A percentile compares a stretch with the other conserved stretches of the same genome.
These are phyloP conservation scores for Flaveria ramosissima DNA, from an alignment of 129 eudicot genomes.

Conservation along the genomic window DNA sequence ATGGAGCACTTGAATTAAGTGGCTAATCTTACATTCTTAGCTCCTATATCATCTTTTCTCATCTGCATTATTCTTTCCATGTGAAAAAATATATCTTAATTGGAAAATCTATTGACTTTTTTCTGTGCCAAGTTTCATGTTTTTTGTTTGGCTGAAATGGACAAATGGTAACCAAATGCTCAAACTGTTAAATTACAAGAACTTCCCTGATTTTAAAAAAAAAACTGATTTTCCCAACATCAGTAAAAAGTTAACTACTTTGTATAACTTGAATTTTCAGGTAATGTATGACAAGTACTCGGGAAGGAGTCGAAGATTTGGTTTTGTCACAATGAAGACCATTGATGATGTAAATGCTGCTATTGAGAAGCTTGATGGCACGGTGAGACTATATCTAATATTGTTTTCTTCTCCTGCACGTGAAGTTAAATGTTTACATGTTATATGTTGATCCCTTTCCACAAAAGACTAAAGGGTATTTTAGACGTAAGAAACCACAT, in stretches of 20 bases:
- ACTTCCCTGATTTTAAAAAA: not conserved
- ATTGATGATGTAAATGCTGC: slow-evolving; percentile 88
- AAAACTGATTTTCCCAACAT: not conserved
- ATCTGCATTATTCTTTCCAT: not conserved
- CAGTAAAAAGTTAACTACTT: slow-evolving; percentile 3
- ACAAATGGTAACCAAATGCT: not conserved
- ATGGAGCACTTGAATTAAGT: not conserved
- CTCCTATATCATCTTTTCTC: not conserved
- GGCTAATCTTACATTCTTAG: not conserved
- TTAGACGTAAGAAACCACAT: not conserved
- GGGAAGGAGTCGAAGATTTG: slow-evolving; percentile 88
- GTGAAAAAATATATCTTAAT: not conserved
- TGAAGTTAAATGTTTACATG: not conserved
- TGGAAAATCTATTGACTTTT: not conserved
- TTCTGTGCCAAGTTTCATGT: slow-evolving; percentile 3
- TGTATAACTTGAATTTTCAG: slow-evolving; percentile 33
- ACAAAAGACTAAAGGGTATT: not conserved
- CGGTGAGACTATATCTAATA: slow-evolving; percentile 45
- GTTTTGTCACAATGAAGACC: slow-evolving; percentile 88
- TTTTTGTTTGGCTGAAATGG: not conserved
- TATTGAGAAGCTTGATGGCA: slow-evolving; percentile 77
- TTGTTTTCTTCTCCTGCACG: not conserved
- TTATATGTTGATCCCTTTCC: not conserved
- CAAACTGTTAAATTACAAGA: not conserved
- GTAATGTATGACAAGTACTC: slow-evolving; percentile 93